A percentile compares a stretch with the other conserved stretches of the same genome.
Evolutionary conservation across 352 stramenopile species (phyloP).

Genomic region (Pythium scleroteichum): DNA sequence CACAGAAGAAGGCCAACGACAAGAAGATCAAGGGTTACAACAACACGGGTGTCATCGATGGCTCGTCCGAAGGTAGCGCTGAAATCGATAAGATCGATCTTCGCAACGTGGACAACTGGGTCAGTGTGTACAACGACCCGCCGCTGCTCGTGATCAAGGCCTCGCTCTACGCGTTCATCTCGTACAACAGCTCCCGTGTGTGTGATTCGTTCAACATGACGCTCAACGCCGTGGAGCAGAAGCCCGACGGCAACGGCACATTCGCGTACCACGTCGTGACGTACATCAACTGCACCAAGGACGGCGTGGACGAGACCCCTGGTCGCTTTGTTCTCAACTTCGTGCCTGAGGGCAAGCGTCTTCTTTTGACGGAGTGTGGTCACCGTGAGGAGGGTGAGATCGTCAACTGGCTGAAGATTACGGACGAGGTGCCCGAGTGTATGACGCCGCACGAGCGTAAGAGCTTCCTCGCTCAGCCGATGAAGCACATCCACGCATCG

Average conservation of each 20-base stretch:
- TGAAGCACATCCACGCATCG: conserved; percentile 85
- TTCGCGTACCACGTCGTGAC: conserved; percentile 84
- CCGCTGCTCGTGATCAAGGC: conserved; percentile 82
- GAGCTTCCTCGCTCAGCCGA: conserved; percentile 79
- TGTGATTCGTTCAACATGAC: conserved; percentile 89
- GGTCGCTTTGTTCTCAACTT: conserved; percentile 86
- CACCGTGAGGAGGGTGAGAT: conserved; percentile 83
- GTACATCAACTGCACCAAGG: conserved; percentile 86
- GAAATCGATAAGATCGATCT: conserved; percentile 88
- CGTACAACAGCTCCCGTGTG: conserved; percentile 81
- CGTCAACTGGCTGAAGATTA: conserved; percentile 85
- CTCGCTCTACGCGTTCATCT: conserved; percentile 84
- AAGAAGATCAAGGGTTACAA: conserved; percentile 66
- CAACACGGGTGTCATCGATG: conserved; percentile 78
- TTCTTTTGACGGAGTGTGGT: conserved; percentile 81
- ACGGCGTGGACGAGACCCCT: conserved; percentile 68
- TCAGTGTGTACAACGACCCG: conserved; percentile 83
- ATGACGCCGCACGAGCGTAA: conserved; percentile 80
- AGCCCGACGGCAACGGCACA: conserved; percentile 65
- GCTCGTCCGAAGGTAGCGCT: conserved; percentile 69
- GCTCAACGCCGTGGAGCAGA: conserved; percentile 83
- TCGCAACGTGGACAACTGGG: conserved; percentile 68
- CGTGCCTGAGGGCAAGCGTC: conserved; percentile 71
- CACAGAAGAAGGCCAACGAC: conserved; percentile 45
- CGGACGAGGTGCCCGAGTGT: conserved; percentile 80